phyloP scores from a whole-genome alignment of 2,329 filamentous ascomycete genomes.

The Talaromyces sp. region DNA sequence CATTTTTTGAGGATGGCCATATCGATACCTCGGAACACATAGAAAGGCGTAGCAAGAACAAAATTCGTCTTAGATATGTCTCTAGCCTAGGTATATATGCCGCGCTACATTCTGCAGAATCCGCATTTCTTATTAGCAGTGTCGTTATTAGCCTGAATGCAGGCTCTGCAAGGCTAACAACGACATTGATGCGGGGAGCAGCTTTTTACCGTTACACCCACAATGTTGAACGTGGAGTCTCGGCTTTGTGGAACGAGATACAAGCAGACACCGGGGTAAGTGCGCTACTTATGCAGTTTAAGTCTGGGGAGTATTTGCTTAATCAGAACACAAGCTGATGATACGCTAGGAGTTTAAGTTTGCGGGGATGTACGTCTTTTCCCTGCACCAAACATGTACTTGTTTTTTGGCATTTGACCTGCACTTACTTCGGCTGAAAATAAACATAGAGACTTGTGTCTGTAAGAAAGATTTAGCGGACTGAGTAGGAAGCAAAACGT shows the following conservation, averaged over 20 bases:
- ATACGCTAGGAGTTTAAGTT: not conserved
- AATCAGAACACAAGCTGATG: not conserved
- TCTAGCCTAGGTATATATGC: not conserved
- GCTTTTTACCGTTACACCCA: not conserved
- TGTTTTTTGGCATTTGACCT: not conserved
- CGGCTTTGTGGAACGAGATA: not conserved
- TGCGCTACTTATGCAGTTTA: not conserved
- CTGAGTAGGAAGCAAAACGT: not conserved
- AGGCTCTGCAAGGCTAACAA: not conserved
- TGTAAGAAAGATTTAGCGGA: not conserved
- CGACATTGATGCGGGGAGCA: not conserved
- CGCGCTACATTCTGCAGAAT: not conserved
- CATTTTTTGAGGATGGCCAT: not conserved
- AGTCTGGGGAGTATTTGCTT: not conserved
- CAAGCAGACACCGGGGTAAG: not conserved
- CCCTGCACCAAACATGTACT: not conserved
- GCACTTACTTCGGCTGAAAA: not conserved
- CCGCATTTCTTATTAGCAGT: not conserved
- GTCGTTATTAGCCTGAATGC: constrained; percentile 1
- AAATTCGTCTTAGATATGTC: not conserved
- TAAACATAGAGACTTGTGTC: not conserved
- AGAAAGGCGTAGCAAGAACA: not conserved
- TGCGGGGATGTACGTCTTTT: not conserved
- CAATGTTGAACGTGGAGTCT: not conserved
- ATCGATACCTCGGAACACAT: not conserved